Base-by-base conservation (phyloP, 495 filamentous ascomycete species). In the Penicillium coprophilum region DNA sequence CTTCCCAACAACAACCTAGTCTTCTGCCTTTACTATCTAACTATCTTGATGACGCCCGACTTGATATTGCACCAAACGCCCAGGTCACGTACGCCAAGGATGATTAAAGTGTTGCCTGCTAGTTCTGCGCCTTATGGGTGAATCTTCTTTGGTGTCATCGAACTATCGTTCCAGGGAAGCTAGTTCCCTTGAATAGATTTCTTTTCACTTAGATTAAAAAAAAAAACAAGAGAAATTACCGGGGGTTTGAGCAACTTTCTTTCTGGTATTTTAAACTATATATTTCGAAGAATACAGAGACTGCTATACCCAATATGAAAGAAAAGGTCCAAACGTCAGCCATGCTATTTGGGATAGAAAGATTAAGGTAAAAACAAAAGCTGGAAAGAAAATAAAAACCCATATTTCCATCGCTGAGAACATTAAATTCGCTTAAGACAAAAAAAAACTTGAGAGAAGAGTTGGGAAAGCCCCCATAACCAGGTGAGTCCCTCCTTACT, bases 21-120 rank as follows among this genome's bases (percentile, higher is more conserved):
- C 24, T 27, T 5, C 24, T 27, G 24, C n/a, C n/a, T n/a, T n/a
- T n/a, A n/a, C n/a, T 27, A 27, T 27, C 4, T 27, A 0, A 27
- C 24, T 27, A 36, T 36, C n/a, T 34, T 36, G 32, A 36, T 36
- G 12, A 15, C 32, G n/a, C 6, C 6, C 0, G 24, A n/a, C 32
- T 36, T 36, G 32, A 36, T 6, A 6, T n/a, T 6, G 32, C 32
- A 7, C 32, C 0, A n/a, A 36, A 36, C 4, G 6, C 19, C 39
- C 12, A 21, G n/a, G 17, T 41, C 39, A 20, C 5, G 13, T 23
- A 12, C n/a, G 51, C 51, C 51, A 54, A 54, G 51, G 4, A 30
- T 36, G 9, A 23, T 54, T 54, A 54, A 46, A 21, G 51, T 54
- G 51, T 43, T 54, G 51, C 51, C 51, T 54, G 38, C 30, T 36